phyloP scores from a whole-genome alignment of 73 alveolate species.

The Paramecium pentaurelia region DNA sequence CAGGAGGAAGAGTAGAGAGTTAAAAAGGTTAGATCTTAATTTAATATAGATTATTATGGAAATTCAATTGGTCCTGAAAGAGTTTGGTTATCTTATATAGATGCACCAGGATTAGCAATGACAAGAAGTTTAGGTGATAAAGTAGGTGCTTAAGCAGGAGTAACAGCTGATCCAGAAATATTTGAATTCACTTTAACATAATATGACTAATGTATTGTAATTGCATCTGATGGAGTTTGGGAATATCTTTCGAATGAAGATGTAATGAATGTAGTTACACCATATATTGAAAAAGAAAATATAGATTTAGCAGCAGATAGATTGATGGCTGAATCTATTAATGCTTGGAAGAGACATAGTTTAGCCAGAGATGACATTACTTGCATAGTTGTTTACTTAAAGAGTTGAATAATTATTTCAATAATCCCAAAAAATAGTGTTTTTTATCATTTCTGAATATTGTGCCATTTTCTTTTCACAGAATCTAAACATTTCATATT shows the following conservation, averaged over 20 bases:
- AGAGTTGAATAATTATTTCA: conserved; percentile 7
- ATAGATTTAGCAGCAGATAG: conserved; percentile 30
- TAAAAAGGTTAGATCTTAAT: conserved; percentile 49
- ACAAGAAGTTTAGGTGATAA: conserved; percentile 94
- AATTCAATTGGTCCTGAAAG: conserved; percentile 93
- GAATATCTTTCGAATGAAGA: conserved; percentile 83
- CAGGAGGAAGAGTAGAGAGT: conserved; percentile 72
- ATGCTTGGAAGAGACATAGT: conserved; percentile 52
- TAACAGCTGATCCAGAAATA: conserved; percentile 64
- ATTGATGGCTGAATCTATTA: conserved; percentile 11
- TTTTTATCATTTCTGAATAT: neutral
- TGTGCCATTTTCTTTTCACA: neutral
- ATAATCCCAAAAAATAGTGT: conserved; percentile 1
- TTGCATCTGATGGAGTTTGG: conserved; percentile 84
- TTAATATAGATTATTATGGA: conserved; percentile 64
- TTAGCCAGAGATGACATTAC: conserved; percentile 59
- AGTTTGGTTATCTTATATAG: conserved; percentile 89
- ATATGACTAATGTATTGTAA: conserved; percentile 29
- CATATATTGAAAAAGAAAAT: conserved; percentile 30
- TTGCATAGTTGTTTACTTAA: conserved; percentile 29
- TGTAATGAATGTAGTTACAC: conserved; percentile 19
- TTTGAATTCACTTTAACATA: conserved; percentile 7
- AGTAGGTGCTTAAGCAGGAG: conserved; percentile 90
- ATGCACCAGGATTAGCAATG: conserved; percentile 98
- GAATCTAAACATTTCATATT: neutral